Conservation (phyloP, 805 yeast genomes). For the Cyberlindnera samutprakarnensis region DNA sequence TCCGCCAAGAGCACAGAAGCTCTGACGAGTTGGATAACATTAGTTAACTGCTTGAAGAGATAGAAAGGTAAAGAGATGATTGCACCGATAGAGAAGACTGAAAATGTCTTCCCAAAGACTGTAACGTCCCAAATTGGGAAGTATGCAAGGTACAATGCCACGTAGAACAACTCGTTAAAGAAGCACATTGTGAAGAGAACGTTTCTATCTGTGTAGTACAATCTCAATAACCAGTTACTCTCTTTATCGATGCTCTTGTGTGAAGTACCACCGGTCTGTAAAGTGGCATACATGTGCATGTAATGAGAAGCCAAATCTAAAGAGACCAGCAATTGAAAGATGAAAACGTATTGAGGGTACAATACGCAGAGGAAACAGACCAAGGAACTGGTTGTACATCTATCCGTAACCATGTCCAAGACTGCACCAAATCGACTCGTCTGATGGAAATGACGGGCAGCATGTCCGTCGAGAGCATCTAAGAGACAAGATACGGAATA, state of each 20-base stretch:
- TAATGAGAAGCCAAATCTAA: conserved; percentile 90
- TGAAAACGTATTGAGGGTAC: conserved; percentile 53
- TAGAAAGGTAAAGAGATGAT: conserved; percentile 74
- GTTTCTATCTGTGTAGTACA: conserved; percentile 80
- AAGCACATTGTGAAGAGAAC: conserved; percentile 88
- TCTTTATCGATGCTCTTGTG: conserved; percentile 79
- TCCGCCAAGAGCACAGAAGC: conserved; percentile 81
- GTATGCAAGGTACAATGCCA: conserved; percentile 75
- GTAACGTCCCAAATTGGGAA: conserved; percentile 33
- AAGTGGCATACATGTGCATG: conserved; percentile 96
- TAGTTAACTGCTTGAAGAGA: conserved; percentile 84
- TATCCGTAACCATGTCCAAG: conserved; percentile 96
- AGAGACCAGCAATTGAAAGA: conserved; percentile 78
- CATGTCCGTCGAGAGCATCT: conserved; percentile 95
- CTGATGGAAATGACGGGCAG: conserved; percentile 85
- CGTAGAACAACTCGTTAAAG: conserved; percentile 87
- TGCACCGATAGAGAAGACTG: conserved; percentile 54
- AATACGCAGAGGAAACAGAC: conserved; percentile 77
- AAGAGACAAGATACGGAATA: conserved; percentile 85
- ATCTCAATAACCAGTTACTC: conserved; percentile 61
- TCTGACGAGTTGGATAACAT: conserved; percentile 77
- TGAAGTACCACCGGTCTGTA: conserved; percentile 67
- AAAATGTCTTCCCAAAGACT: conserved; percentile 30
- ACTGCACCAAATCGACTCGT: conserved; percentile 94
- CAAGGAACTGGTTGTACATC: conserved; percentile 94